Base-by-base conservation (phyloP, 768 basidiomycete species). In the Boletus vermiculosoides region DNA sequence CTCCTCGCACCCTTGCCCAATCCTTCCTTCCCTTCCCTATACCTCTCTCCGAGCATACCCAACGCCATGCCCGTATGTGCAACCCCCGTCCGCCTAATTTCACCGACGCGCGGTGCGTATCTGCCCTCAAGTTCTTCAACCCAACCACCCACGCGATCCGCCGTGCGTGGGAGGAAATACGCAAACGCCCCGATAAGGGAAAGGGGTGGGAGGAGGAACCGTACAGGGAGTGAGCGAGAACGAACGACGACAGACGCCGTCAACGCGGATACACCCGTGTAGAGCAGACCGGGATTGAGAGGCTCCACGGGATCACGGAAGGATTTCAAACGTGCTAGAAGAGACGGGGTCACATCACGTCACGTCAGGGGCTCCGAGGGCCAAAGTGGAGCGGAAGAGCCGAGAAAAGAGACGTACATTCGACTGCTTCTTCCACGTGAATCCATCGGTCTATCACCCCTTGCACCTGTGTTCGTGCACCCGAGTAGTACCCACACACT, bases 81-180 rank as follows among this genome's bases (percentile, higher is more conserved):
- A 22, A 83, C 79, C 18, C 84, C 82, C 45, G 85, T 78, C 23
- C 76, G 81, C 66, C 93, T 88, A 59, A 84, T 83, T 62, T 86
- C 76, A 2, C 91, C 86, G 9, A 92, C 57, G 0, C 74, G 71
- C 1, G 94, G 94, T 64, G 85, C 75, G 69, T 92, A 84, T 2
- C 70, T 69, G 22, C 86, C 83, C 72, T 97, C 94, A 46, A 95
- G 76, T 13, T 79, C 77, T 36, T 81, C 81, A 45, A 86, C 69
- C 76, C 91, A 93, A 2, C 64, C 69, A 12, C 80, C 77, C 62
- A 95, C 72, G 67, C 94, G 94, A 54, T 72, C 63, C 2, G 88
- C 80, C 7, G 92, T 91, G 69, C 87, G 79, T 5, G 96, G 96
- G 41, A 97, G 84, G 84, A 97, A 95, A 71, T 95, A 86, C 54